Evolutionary conservation across 1,284 basidiomycete genomes (phyloP), one percentile per base, ranked within the genome.

Genomic region (Malassezia dermatis): DNA sequence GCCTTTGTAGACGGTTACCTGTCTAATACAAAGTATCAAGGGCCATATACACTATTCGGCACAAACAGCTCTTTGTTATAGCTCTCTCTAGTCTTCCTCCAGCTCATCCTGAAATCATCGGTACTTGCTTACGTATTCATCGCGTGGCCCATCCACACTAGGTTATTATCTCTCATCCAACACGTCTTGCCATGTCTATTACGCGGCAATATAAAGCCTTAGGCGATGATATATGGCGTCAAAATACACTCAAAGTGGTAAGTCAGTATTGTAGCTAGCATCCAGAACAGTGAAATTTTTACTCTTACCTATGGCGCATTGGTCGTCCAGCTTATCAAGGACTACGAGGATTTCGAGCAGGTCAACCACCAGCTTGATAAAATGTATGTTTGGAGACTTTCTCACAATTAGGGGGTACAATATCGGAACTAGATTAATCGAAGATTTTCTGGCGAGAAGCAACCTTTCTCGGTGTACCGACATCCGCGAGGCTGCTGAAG

Each of bases 291-390:
- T 67, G 94, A 99, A 77, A 81, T 98, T 19, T 98, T 99, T 76
- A 86, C 91, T 3, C 77, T 98, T 59, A 98, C 93, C 23, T 99
- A 99, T 68, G 94, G 94, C 48, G 89, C 91, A 15, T 81, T 98
- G 44, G 94, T 99, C 47, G 89, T 96, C 32, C 94, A 99, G 78
- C 82, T 99, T 59, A 89, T 98, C 66, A 93, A 96, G 75, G 94
- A 99, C 77, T 98, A 96, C 71, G 93, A 99, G 73, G 91, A 98
- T 78, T 98, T 95, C 67, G 80, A 80, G 13, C 88, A 93, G 75
- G 81, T 82, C 52, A 83, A 83, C 77, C 79, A 78, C 64, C 81
- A 82, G 67, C 76, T 83, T 12, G 81, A 82, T 54, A 81, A 81
- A 75, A 82, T 83, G 81, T 80, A 50, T 53, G 78, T 69, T 2